Conservation (phyloP, 1,139 yeast species). For the Groenewaldozyma auringiensis region DNA sequence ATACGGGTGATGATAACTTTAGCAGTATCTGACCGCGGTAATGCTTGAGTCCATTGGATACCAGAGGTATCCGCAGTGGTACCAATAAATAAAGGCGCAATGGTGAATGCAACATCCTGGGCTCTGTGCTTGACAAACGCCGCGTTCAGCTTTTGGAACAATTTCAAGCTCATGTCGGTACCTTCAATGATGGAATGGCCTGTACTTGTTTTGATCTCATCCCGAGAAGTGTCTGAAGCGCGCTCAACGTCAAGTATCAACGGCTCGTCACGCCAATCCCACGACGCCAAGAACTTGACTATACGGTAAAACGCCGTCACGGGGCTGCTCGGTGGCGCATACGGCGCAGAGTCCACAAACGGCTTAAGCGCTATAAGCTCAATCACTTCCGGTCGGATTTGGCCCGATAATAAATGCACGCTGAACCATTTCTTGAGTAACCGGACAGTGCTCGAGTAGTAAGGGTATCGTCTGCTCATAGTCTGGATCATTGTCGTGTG, state of each 20-base stretch:
- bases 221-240: constrained; percentile 37
- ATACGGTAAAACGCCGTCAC: constrained; percentile 75
- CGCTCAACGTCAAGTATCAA: constrained; percentile 65
- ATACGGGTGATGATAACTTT: constrained; percentile 67
- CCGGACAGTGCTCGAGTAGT: constrained; percentile 72
- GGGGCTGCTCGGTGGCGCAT: constrained; percentile 66
- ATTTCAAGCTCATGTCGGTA: constrained; percentile 55
- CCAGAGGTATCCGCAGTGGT: constrained; percentile 80
- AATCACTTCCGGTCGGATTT: constrained; percentile 66
- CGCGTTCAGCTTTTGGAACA: constrained; percentile 54
- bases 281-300: constrained; percentile 59
- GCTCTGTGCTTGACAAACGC: constrained; percentile 61
- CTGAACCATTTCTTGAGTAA: constrained; percentile 71
- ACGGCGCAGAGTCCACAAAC: constrained; percentile 83
- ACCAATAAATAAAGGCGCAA: constrained; percentile 74
- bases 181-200: constrained; percentile 27
- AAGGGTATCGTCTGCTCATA: constrained; percentile 64
- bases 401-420: constrained; percentile 56
- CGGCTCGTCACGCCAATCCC: constrained; percentile 95
- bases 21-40: constrained; percentile 48
- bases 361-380: constrained; percentile 79
- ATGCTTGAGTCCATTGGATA: constrained; percentile 65
- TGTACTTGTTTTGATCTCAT: constrained; percentile 26
- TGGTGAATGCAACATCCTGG: constrained; percentile 69
- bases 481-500: constrained; percentile 75